Conservation (phyloP, 2,329 filamentous ascomycete species). For the Claviceps sorghi region DNA sequence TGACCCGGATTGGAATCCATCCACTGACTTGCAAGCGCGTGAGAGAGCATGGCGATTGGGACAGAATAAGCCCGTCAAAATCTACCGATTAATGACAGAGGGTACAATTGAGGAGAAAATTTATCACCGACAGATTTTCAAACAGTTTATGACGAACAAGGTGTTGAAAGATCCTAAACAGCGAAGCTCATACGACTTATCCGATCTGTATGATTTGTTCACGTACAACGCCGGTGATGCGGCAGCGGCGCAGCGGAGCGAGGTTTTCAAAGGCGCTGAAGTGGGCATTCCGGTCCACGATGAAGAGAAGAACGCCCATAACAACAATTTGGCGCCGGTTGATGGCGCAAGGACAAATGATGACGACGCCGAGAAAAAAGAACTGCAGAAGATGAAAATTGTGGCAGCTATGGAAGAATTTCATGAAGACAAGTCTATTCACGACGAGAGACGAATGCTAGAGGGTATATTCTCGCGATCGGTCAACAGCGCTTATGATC, state of each 20-base stretch:
- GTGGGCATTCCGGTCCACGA: slow-evolving; percentile 27
- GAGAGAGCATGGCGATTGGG: slow-evolving; percentile 92
- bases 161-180: slow-evolving; percentile 90
- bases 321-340: slow-evolving; percentile 4
- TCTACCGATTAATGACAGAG: slow-evolving; percentile 94
- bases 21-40: slow-evolving; percentile 85
- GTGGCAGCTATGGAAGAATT: slow-evolving; percentile 53
- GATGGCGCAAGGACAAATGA: slow-evolving; percentile 5
- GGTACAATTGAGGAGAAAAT: slow-evolving; percentile 99
- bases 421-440: slow-evolving; percentile 34
- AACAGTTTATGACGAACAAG: slow-evolving; percentile 94
- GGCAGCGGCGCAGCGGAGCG: slow-evolving; percentile 59
- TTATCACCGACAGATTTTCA: slow-evolving; percentile 96
- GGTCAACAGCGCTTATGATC: slow-evolving; percentile 82
- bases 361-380: slow-evolving; percentile 20
- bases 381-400: slow-evolving; percentile 40
- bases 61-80: slow-evolving; percentile 87
- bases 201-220: slow-evolving; percentile 85
- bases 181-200: slow-evolving; percentile 76
- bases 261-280: slow-evolving; percentile 77
- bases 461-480: slow-evolving; percentile 78
- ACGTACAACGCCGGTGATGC: slow-evolving; percentile 43
- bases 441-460: slow-evolving; percentile 64
- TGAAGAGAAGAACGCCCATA: slow-evolving; percentile 2
- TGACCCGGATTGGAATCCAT: slow-evolving; percentile 97